phyloP scores from a whole-genome alignment of 106 monocot species.

The Dioscorea zingiberensis region DNA sequence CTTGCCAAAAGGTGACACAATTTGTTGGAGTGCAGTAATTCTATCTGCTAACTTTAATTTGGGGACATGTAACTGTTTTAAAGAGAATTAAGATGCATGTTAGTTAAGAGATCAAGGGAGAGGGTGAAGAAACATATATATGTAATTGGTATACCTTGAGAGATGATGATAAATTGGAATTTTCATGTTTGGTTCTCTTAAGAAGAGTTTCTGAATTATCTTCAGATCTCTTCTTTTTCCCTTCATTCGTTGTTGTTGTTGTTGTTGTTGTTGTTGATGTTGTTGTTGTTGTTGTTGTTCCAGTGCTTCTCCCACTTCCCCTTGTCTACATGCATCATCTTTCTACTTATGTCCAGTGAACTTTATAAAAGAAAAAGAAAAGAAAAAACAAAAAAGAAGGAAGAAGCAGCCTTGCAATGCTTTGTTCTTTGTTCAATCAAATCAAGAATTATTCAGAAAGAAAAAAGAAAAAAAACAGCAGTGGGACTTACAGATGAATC shows the following conservation, averaged over 20 bases:
- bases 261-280: too few relatives aligned
- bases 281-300: neutral
- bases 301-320: slow-evolving; percentile 19
- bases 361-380: too few relatives aligned
- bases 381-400: too few relatives aligned
- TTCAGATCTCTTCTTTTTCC: slow-evolving; percentile 57
- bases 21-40: slow-evolving; percentile 80
- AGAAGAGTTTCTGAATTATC: slow-evolving; percentile 32
- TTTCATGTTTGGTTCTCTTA: slow-evolving; percentile 55
- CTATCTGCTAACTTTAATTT: slow-evolving; percentile 79
- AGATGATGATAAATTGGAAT: slow-evolving; percentile 18
- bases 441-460: slow-evolving; percentile 10
- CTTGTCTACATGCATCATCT: slow-evolving; percentile 21
- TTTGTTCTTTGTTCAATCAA: slow-evolving; percentile 3
- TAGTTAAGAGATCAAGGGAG: neutral
- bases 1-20: slow-evolving; percentile 97
- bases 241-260: slow-evolving; percentile 15
- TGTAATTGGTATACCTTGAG: slow-evolving; percentile 21
- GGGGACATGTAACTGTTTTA: slow-evolving; percentile 55
- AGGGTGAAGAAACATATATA: neutral
- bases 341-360: neutral
- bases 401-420: neutral
- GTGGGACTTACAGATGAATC: slow-evolving; percentile 23
- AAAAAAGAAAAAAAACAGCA: slow-evolving; percentile 1
- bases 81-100: neutral